These are phyloP conservation scores for Geotrichum bryndzae DNA, from an alignment of 1,139 yeast species.

Conservation along the genomic window DNA sequence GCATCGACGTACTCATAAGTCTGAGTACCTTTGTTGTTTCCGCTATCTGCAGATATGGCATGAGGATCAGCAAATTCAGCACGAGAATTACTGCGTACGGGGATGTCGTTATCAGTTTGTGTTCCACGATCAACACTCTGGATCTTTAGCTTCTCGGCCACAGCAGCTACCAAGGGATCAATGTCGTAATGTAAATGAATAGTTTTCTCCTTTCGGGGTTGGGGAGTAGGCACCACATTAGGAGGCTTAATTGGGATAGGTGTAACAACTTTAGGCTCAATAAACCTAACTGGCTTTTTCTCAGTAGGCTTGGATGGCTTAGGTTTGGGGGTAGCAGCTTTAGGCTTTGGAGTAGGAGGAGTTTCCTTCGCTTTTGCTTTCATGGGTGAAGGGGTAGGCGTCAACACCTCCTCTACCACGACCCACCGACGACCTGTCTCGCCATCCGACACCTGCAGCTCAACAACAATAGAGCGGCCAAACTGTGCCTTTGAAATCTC, in stretches of 20 bases:
- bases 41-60: conserved; percentile 16
- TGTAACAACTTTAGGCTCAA: neutral
- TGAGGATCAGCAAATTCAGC: conserved; percentile 12
- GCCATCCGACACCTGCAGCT: conserved; percentile 42
- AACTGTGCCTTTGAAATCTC: conserved; percentile 57
- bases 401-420: conserved; percentile 54
- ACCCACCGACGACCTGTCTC: conserved; percentile 68
- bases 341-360: conserved; percentile 2
- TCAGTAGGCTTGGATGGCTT: neutral
- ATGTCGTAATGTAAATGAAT: conserved; percentile 18
- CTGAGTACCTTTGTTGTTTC: conserved; percentile 17
- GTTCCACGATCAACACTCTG: conserved; percentile 19
- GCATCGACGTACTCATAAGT: conserved; percentile 13
- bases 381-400: conserved; percentile 29
- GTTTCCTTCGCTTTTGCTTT: conserved; percentile 19
- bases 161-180: conserved; percentile 22
- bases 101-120: conserved; percentile 22
- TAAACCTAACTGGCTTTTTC: conserved; percentile 14
- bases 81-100: conserved; percentile 16
- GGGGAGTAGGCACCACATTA: neutral
- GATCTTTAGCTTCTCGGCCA: conserved; percentile 18
- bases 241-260: conserved; percentile 7
- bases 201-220: conserved; percentile 4
- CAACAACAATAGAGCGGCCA: conserved; percentile 75
- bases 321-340: conserved; percentile 6